Evolutionary conservation across 768 basidiomycete species (phyloP).

Genomic region (Agaricus subrufescens): DNA sequence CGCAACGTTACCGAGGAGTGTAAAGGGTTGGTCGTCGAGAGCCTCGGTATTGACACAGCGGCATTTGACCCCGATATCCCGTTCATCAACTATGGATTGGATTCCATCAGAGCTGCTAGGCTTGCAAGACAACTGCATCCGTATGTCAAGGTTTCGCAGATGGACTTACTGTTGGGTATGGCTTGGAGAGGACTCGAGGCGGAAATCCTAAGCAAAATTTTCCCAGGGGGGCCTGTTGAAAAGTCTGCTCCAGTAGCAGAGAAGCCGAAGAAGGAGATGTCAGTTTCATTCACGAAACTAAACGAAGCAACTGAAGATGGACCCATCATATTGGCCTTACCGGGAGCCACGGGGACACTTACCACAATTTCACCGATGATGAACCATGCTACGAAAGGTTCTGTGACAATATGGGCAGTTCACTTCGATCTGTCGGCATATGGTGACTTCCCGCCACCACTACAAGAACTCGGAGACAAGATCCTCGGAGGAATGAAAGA

Average conservation of each 20-base stretch:
- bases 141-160: conserved; percentile 24
- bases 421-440: conserved; percentile 1
- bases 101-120: conserved; percentile 34
- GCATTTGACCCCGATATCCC: conserved; percentile 34
- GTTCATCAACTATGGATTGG: conserved; percentile 37
- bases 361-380: background rate
- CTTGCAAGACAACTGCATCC: conserved; percentile 28
- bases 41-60: conserved; percentile 24
- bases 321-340: background rate
- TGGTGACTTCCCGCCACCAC: background rate
- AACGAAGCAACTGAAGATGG: background rate
- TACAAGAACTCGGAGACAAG: background rate
- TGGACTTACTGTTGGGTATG: conserved; percentile 25
- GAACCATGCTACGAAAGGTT: background rate
- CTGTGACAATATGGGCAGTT: background rate
- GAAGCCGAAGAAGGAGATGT: background rate
- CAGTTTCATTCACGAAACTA: background rate
- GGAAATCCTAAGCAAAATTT: background rate
- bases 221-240: background rate
- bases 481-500: background rate
- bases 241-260: background rate
- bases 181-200: background rate
- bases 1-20: background rate
- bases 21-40: background rate
- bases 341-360: background rate